Base-by-base conservation (phyloP, 2,329 filamentous ascomycete species). In the Aureobasidium melanogenum region DNA sequence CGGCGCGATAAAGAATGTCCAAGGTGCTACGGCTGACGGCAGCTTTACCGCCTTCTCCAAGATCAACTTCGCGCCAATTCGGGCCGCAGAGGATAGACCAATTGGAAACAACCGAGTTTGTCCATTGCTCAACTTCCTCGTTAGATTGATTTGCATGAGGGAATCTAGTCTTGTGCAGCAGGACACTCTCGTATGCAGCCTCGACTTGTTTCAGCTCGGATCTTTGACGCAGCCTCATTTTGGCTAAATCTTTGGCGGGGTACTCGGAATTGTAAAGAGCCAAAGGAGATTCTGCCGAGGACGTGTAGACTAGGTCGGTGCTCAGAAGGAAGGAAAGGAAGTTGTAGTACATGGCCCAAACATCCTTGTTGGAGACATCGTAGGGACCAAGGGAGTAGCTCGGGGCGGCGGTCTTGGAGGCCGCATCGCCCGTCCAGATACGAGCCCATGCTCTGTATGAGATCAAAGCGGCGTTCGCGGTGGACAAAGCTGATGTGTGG, bases 311-410 rank as follows among this genome's bases (percentile, higher is more conserved):
- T 24, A 89, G 69, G 62, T 85, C 83, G 59, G 84, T 76, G 67
- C 87, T 86, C 7, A 97, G 74, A 38, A 96, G 84, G n/a, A 79
- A 80, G 1, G 91, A 95, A 19, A 97, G 76, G 1, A 88, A 84
- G 47, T 84, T 77, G 71, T 96, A 96, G 72, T 97, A 97, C 64
- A 89, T 84, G 67, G 83, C 86, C 92, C 92, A 97, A 47, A 96
- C 85, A 43, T 84, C 77, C 64, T 88, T 80, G 64, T 88, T 66
- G 10, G 70, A 69, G 41, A 70, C 59, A 56, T 73, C 70, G 24
- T 43, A 54, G 10, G 39, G 82, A 82, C 61, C 79, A 77, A 6
- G 84, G 83, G 71, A 50, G 32, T 57, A 59, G 19, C 54, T 48
- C 17, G 47, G 46, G 7, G 51, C 15, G 9, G 48, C 22, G 9